Evolutionary conservation across 2,329 filamentous ascomycete species (phyloP).

Genomic region (Phyllosticta citribraziliensis): DNA sequence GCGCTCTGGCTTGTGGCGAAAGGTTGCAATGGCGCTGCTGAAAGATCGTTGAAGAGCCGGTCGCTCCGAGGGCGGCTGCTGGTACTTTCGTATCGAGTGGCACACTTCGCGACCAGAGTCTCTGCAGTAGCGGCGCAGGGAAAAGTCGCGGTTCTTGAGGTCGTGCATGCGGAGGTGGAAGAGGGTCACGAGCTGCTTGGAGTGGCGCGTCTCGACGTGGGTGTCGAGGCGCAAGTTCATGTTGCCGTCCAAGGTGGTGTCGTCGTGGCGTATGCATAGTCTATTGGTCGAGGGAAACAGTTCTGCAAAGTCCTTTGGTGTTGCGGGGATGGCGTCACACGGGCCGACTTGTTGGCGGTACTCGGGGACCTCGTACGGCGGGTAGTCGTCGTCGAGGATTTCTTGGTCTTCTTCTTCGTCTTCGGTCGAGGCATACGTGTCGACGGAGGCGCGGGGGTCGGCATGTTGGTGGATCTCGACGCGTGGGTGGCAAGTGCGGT

Average conservation of each 20-base stretch:
- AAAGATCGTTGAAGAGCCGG: slow-evolving; percentile 49
- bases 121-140: slow-evolving; percentile 80
- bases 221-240: slow-evolving; percentile 93
- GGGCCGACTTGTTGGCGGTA: slow-evolving; percentile 55
- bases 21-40: slow-evolving; percentile 47
- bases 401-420: slow-evolving; percentile 43
- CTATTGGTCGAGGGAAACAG: slow-evolving; percentile 80
- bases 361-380: slow-evolving; percentile 48
- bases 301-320: slow-evolving; percentile 69
- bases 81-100: slow-evolving; percentile 64
- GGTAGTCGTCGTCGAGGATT: slow-evolving; percentile 35
- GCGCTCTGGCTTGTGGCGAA: slow-evolving; percentile 47
- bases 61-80: slow-evolving; percentile 42
- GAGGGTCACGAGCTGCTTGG: slow-evolving; percentile 58
- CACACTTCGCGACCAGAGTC: slow-evolving; percentile 91
- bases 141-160: slow-evolving; percentile 76
- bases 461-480: slow-evolving; percentile 18
- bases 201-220: slow-evolving; percentile 49
- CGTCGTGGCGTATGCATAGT: slow-evolving; percentile 78
- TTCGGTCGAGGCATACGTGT: slow-evolving; percentile 73
- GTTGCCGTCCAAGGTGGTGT: slow-evolving; percentile 82
- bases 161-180: slow-evolving; percentile 97
- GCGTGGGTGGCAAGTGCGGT: slow-evolving; percentile 23
- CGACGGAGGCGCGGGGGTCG: slow-evolving; percentile 28
- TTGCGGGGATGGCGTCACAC: slow-evolving; percentile 62